phyloP scores from a whole-genome alignment of 371 early-diverging fungal genomes.

The Mucor velutinosus region DNA sequence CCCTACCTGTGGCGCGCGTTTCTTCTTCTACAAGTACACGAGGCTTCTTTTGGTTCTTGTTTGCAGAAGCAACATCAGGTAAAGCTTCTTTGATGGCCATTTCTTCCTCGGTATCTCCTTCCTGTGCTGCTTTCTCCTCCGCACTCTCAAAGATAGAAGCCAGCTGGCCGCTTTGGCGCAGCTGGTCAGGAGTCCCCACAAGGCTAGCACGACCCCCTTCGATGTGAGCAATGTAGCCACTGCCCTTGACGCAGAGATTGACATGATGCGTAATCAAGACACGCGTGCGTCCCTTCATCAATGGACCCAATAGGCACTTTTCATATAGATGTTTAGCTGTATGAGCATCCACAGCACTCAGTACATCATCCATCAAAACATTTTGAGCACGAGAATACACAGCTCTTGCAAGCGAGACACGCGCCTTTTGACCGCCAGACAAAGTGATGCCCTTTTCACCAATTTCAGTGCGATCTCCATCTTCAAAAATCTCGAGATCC shows the following conservation, averaged over 20 bases:
- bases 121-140: conserved; percentile 19
- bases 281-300: conserved; percentile 76
- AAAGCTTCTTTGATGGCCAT: conserved; percentile 26
- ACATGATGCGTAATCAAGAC: conserved; percentile 89
- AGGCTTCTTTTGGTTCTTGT: conserved; percentile 22
- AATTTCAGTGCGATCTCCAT: conserved; percentile 88
- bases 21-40: conserved; percentile 42
- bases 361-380: conserved; percentile 77
- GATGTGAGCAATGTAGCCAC: conserved; percentile 72
- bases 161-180: conserved; percentile 50
- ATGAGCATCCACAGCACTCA: conserved; percentile 85
- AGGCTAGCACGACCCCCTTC: conserved; percentile 56
- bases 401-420: conserved; percentile 76
- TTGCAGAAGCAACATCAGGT: neutral
- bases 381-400: conserved; percentile 73
- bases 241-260: conserved; percentile 69
- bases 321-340: conserved; percentile 81
- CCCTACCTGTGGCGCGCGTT: conserved; percentile 54
- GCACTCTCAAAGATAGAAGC: conserved; percentile 43
- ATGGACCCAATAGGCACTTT: conserved; percentile 64
- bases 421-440: conserved; percentile 87
- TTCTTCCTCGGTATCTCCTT: conserved; percentile 22
- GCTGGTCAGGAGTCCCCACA: conserved; percentile 47
- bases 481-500: conserved; percentile 79
- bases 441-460: conserved; percentile 89